Evolutionary conservation across 73 alveolate species (phyloP), one percentile per base, ranked within the genome.

Genomic region (Urostyla sp.): DNA sequence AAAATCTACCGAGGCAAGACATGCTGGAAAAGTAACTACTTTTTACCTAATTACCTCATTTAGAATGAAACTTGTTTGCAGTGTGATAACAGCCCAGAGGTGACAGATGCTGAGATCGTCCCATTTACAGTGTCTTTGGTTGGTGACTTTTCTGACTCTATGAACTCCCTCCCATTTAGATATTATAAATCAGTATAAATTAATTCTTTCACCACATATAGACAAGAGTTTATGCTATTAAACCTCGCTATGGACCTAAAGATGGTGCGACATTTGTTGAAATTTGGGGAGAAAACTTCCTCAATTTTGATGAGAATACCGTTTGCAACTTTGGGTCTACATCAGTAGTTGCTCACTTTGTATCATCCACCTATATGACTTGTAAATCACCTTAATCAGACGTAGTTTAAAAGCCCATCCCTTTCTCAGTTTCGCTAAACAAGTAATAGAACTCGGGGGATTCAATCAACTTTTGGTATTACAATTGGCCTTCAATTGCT

Each of bases 191-290:
- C 94, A 58, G 79, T 63, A 58, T 13, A 46, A 10, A 35, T 5
- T 6, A 58, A 58, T 7, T 1, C 51, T 23, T 31, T 5, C 31
- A 18, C n/a, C 10, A 5, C 4, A 18, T 43, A 18, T 31, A 36
- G 56, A 92, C 96, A 3, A 67, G 55, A 48, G 90, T 94, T 30
- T 75, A 34, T 35, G 92, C 91, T 43, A 92, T 94, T 46, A 67
- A 90, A 59, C 99, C 99, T 48, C 77, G 96, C 56, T 92, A 94
- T 72, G 99, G 99, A 0, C 97, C 95, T 27, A 92, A 90, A 60
- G 95, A 94, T 73, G 99, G 99, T 44, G 90, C 84, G 43, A 94
- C 99, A 5, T 38, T 59, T 44, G 95, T 94, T 3, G 92, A 94
- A 66, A 95, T 94, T 27, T 94, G 89, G 87, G 99, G 99, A 37